These are phyloP conservation scores for Astrephomene gubernaculifera DNA, from an alignment of 139 green algal genomes.

Conservation along the genomic window DNA sequence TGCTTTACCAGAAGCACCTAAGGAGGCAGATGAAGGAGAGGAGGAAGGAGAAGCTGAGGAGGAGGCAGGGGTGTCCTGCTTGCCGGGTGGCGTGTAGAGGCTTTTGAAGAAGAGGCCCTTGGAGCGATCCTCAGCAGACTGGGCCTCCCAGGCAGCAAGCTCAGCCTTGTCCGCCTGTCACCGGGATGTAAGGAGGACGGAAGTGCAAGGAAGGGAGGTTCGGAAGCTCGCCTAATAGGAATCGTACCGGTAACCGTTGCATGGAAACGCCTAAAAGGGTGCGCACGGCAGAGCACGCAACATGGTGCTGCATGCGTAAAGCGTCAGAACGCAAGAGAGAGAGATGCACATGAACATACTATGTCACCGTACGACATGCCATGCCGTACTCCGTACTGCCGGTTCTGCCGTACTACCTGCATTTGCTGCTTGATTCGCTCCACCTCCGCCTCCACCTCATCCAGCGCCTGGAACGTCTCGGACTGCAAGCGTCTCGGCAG, in stretches of 20 bases:
- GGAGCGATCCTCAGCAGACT: conserved; percentile 38
- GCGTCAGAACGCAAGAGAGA: background rate
- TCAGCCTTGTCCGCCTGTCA: conserved; percentile 54
- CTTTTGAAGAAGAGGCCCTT: conserved; percentile 57
- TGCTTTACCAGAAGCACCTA: too few species aligned
- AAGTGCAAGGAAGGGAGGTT: background rate
- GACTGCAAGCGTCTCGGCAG: conserved; percentile 32
- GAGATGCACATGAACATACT: background rate
- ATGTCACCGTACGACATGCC: background rate
- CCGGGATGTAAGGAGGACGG: too few species aligned
- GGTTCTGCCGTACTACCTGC: background rate
- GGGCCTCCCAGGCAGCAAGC: conserved; percentile 26
- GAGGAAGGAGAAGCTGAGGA: too few species aligned
- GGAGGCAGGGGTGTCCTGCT: too few species aligned
- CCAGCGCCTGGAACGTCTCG: conserved; percentile 43
- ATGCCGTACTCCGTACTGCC: background rate
- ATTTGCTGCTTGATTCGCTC: conserved; percentile 34
- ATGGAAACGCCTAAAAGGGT: background rate
- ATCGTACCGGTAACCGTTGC: background rate
- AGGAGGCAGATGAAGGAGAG: too few species aligned
- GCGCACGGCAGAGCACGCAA: background rate
- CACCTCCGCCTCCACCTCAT: conserved; percentile 56
- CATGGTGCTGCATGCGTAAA: background rate
- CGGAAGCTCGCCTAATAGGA: background rate
- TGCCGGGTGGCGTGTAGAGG: conserved; percentile 49